phyloP scores from a whole-genome alignment of 768 basidiomycete genomes.

The Asterophora parasitica region DNA sequence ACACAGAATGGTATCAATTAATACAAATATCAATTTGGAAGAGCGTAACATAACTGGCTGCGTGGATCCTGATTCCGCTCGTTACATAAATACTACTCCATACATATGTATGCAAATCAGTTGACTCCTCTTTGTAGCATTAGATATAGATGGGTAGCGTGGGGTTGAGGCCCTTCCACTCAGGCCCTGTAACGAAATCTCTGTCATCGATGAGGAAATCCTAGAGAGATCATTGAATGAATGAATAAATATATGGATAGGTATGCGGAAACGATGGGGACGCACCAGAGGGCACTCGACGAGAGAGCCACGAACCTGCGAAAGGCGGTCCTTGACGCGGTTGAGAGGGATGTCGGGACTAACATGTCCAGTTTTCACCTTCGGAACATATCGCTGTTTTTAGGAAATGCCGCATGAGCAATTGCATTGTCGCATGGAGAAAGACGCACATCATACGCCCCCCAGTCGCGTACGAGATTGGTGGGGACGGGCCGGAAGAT shows the following conservation, averaged over 20 bases:
- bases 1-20: too few species aligned
- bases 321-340: constrained; percentile 72
- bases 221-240: constrained; percentile 32
- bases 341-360: constrained; percentile 57
- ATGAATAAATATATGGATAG: too few species aligned
- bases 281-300: constrained; percentile 45
- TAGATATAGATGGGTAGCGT: constrained; percentile 77
- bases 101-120: too few species aligned
- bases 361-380: constrained; percentile 78
- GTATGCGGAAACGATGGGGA: too few species aligned
- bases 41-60: too few species aligned
- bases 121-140: background rate
- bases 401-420: background rate
- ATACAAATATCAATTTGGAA: too few species aligned
- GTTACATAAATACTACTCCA: too few species aligned
- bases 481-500: constrained; percentile 84
- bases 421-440: background rate
- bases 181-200: constrained; percentile 61
- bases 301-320: constrained; percentile 63
- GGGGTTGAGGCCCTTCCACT: constrained; percentile 74
- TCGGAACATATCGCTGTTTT: constrained; percentile 66
- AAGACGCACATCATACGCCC: constrained; percentile 63
- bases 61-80: background rate
- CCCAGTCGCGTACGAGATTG: constrained; percentile 76
- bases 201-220: constrained; percentile 84